Conservation (phyloP, 306 rosid genomes). For the Biancaea sappan region DNA sequence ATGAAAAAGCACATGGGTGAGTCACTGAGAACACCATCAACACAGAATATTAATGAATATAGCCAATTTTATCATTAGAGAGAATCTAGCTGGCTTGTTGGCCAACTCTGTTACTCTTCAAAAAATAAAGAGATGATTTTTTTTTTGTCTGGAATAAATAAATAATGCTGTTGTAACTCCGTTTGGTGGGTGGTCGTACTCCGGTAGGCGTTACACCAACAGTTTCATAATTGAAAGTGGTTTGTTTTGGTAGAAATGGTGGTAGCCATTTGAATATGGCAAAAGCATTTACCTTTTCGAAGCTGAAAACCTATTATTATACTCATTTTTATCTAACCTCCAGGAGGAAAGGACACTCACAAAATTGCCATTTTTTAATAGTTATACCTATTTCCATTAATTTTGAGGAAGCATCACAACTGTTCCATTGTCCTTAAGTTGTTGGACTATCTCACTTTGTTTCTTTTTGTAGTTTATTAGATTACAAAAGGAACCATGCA, state of each 20-base stretch:
- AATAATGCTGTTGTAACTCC: not conserved
- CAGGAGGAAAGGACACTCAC: too few relatives aligned
- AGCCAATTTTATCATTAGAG: constrained; percentile 33
- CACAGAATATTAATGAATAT: not conserved
- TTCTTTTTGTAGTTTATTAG: not conserved
- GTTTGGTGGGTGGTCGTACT: not conserved
- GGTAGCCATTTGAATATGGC: not conserved
- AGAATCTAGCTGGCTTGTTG: constrained; percentile 30
- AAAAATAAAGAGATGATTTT: not conserved
- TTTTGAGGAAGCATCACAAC: too few relatives aligned
- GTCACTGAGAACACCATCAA: constrained; percentile 7
- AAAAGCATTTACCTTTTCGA: too few relatives aligned
- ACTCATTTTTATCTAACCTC: too few relatives aligned
- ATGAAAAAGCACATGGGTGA: constrained; percentile 20
- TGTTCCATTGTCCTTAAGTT: too few relatives aligned
- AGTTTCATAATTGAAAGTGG: not conserved
- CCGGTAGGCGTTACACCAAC: not conserved
- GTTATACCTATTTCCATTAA: not conserved
- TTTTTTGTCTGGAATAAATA: not conserved
- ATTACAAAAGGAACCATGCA: too few relatives aligned
- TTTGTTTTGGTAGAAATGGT: not conserved
- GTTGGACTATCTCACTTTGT: too few relatives aligned
- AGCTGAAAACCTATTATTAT: too few relatives aligned
- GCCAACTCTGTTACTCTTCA: constrained; percentile 7
- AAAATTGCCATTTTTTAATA: too few relatives aligned